Conservation (phyloP, 352 stramenopile species). For the Phytophthora pisi region DNA sequence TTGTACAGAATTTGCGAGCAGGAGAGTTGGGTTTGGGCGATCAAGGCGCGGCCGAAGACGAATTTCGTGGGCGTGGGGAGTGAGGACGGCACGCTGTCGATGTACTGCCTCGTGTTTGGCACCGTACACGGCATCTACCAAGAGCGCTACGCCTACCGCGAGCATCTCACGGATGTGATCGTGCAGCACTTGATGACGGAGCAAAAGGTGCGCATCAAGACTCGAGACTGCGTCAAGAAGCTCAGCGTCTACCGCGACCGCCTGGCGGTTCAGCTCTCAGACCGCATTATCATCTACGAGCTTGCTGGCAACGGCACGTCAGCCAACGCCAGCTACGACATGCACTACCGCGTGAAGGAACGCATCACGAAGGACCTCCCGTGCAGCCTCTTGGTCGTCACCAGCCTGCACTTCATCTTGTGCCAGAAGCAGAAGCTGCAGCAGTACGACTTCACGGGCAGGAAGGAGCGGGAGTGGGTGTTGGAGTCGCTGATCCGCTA, state of each 20-base stretch:
- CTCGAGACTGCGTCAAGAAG: slow-evolving; percentile 94
- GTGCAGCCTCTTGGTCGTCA: slow-evolving; percentile 91
- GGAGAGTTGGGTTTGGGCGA: slow-evolving; percentile 93
- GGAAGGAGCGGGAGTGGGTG: slow-evolving; percentile 88
- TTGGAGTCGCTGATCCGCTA: slow-evolving; percentile 91
- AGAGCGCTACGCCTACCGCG: slow-evolving; percentile 93
- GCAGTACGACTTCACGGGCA: slow-evolving; percentile 90
- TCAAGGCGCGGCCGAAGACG: slow-evolving; percentile 83
- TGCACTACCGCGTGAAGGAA: slow-evolving; percentile 94
- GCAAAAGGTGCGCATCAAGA: slow-evolving; percentile 95
- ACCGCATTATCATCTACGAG: slow-evolving; percentile 96
- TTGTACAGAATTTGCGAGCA: slow-evolving; percentile 72
- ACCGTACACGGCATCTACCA: slow-evolving; percentile 93
- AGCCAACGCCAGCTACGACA: slow-evolving; percentile 75
- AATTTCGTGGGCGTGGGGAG: slow-evolving; percentile 88
- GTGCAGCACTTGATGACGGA: slow-evolving; percentile 96
- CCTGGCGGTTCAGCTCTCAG: slow-evolving; percentile 93
- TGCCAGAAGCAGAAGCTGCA: slow-evolving; percentile 93
- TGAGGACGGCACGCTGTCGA: slow-evolving; percentile 84
- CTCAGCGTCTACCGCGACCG: slow-evolving; percentile 93
- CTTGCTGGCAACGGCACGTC: slow-evolving; percentile 63
- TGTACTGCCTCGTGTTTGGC: slow-evolving; percentile 91
- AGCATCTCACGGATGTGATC: slow-evolving; percentile 96
- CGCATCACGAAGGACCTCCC: slow-evolving; percentile 85
- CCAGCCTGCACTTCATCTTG: slow-evolving; percentile 91